A percentile compares a stretch with the other conserved stretches of the same genome.
phyloP scores from a whole-genome alignment of 2,329 filamentous ascomycete species.

The Hypoxylon sp. region DNA sequence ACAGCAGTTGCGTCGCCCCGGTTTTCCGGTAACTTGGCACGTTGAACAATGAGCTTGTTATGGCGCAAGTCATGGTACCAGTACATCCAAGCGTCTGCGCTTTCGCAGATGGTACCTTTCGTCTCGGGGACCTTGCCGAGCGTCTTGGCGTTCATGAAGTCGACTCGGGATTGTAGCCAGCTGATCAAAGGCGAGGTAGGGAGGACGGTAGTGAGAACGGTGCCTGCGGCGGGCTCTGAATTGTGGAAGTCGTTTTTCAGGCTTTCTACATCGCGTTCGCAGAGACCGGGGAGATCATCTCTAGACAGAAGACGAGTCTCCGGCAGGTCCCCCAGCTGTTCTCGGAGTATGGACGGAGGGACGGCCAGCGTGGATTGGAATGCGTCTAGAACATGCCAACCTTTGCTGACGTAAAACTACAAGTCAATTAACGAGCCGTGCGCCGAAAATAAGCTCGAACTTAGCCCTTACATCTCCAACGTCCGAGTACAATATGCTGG shows the following conservation, averaged over 20 bases:
- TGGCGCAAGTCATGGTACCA: slow-evolving; percentile 40
- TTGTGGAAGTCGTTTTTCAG: slow-evolving; percentile 19
- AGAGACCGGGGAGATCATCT: slow-evolving; percentile 32
- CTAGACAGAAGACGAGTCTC: slow-evolving; percentile 21
- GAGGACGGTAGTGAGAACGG: slow-evolving; percentile 27
- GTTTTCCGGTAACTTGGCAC: slow-evolving; percentile 15
- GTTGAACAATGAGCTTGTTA: slow-evolving; percentile 33
- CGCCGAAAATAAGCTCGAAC: neutral
- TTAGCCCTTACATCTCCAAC: slow-evolving; percentile 29
- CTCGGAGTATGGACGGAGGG: neutral
- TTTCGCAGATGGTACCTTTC: slow-evolving; percentile 36
- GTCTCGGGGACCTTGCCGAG: slow-evolving; percentile 16
- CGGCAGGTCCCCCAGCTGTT: slow-evolving; percentile 5
- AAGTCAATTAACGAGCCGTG: slow-evolving; percentile 7
- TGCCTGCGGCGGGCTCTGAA: neutral
- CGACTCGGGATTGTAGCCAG: slow-evolving; percentile 34
- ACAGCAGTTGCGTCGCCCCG: neutral
- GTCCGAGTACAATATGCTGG: slow-evolving; percentile 41
- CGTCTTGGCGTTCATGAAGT: slow-evolving; percentile 28
- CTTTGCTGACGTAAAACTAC: slow-evolving; percentile 38
- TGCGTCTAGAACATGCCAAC: slow-evolving; percentile 29
- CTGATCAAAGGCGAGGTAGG: slow-evolving; percentile 34
- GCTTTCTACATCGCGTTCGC: slow-evolving; percentile 29
- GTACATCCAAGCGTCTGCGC: slow-evolving; percentile 36
- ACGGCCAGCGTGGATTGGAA: slow-evolving; percentile 25